Percentiles rank a stretch among this genome's conserved stretches.
These are phyloP conservation scores for Dendrothele bispora DNA, from an alignment of 768 basidiomycete species.

Conservation along the genomic window DNA sequence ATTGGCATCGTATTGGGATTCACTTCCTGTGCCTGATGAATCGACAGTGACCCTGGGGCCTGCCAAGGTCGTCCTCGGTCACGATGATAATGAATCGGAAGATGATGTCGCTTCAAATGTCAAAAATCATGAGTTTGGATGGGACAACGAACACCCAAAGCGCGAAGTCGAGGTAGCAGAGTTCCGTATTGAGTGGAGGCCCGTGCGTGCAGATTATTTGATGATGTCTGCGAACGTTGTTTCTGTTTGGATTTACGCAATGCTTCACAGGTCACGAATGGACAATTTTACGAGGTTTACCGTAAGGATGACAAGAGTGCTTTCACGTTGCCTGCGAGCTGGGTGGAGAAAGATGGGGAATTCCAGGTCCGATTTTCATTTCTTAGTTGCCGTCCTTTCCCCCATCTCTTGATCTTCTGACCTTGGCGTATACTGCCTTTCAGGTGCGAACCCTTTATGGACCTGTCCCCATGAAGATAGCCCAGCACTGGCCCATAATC, in stretches of 20 bases:
- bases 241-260: too few relatives aligned
- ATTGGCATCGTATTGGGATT: slow-evolving; percentile 49
- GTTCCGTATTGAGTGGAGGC: slow-evolving; percentile 83
- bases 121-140: slow-evolving; percentile 74
- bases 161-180: slow-evolving; percentile 56
- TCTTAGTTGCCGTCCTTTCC: neutral
- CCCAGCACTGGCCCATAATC: slow-evolving; percentile 83
- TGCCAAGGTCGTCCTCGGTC: slow-evolving; percentile 65
- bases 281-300: slow-evolving; percentile 77
- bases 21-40: slow-evolving; percentile 39
- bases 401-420: neutral
- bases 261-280: too few relatives aligned
- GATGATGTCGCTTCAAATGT: slow-evolving; percentile 47
- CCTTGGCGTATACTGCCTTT: too few relatives aligned
- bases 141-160: slow-evolving; percentile 91
- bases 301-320: slow-evolving; percentile 24
- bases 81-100: slow-evolving; percentile 77
- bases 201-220: too few relatives aligned
- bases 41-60: slow-evolving; percentile 59
- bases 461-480: slow-evolving; percentile 73
- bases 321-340: slow-evolving; percentile 66
- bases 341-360: slow-evolving; percentile 57
- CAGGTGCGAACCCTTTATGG: slow-evolving; percentile 88
- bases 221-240: too few relatives aligned
- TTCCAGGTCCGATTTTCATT: slow-evolving; percentile 40